Evolutionary conservation across 306 rosid genomes (phyloP), one percentile per base, ranked within the genome.

Genomic region (Aeschynomene evenia): DNA sequence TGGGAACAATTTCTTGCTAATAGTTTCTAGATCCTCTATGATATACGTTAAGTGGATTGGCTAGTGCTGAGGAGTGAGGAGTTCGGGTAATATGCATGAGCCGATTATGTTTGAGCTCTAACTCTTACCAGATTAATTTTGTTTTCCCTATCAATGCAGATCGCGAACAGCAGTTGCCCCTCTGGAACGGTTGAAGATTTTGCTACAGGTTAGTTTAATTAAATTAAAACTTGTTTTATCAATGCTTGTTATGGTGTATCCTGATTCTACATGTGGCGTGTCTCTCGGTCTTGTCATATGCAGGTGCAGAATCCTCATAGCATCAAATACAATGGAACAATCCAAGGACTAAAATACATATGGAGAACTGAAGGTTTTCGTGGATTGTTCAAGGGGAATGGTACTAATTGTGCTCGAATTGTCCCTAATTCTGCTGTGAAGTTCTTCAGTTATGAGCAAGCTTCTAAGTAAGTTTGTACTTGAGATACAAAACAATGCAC

Each of bases 81-180:
- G n/a, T n/a, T n/a, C n/a, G n/a, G 29, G 42, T 54, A 46, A 28
- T 52, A 16, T 62, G 28, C n/a, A n/a, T n/a, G n/a, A n/a, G n/a
- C n/a, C n/a, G n/a, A n/a, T 24, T 63, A 45, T 49, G 21, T 61
- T 61, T 71, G n/a, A n/a, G n/a, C n/a, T n/a, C n/a, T n/a, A n/a
- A n/a, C n/a, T n/a, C n/a, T 72, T 31, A 33, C 56, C 52, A 28
- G 51, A 55, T 43, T 14, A 12, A 56, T 0, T 7, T 7, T 51
- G 64, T 64, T 9, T 56, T 74, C 57, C 16, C 59, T 76, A 22
- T 55, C 29, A 9, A 31, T 78, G 78, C 91, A 95, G 99, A 79
- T 95, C 99, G 60, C 95, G 99, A 39, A 95, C 99, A 1, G 99
- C 97, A 18, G 99, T 95, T 79, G 99, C 99, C 71, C 99, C 99